Evolutionary conservation across 345 rosid species (phyloP), one percentile per base, ranked within the genome.

Genomic region (Syzygium aromaticum): DNA sequence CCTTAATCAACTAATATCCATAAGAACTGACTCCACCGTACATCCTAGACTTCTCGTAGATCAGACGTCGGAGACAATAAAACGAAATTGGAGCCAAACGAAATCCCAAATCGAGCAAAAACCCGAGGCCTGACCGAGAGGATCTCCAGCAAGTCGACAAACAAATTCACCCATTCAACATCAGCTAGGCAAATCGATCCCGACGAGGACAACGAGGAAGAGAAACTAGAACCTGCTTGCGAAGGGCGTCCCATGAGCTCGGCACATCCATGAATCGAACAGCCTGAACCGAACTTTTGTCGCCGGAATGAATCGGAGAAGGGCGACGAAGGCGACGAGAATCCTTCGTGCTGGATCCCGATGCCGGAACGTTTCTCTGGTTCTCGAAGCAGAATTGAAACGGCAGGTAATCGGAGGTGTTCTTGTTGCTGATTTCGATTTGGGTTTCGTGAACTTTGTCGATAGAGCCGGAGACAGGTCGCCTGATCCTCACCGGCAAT

Each of bases 211-310:
- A 54, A 83, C 15, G 49, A 28, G 21, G 23, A 23, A 40, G 80
- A 54, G 22, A 52, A 43, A n/a, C 43, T 53, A 52, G 49, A 87
- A 97, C 99, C 98, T 96, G 98, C 90, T 95, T 97, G 61, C 98
- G 95, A 85, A 96, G 88, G 87, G 98, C 95, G 93, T 96, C 98
- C 98, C 99, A 96, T 86, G 98, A 97, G 92, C 90, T 92, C 77
- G 95, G 95, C 88, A 91, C 95, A 25, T 97, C 98, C 98, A 96
- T 97, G 78, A 73, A 38, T 38, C 80, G 80, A n/a, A n/a, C n/a
- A n/a, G n/a, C n/a, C n/a, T 97, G 78, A 73, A 38, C 19, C 80
- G 80, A 73, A 40, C 49, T 9, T 14, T 38, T 73, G 3, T 73
- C 80, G 27, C 80, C 4, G 21, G 19, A 73, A 19, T 25, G 80